These are phyloP conservation scores for Podaxis sp. DNA, from an alignment of 768 basidiomycete species.

Conservation along the genomic window DNA sequence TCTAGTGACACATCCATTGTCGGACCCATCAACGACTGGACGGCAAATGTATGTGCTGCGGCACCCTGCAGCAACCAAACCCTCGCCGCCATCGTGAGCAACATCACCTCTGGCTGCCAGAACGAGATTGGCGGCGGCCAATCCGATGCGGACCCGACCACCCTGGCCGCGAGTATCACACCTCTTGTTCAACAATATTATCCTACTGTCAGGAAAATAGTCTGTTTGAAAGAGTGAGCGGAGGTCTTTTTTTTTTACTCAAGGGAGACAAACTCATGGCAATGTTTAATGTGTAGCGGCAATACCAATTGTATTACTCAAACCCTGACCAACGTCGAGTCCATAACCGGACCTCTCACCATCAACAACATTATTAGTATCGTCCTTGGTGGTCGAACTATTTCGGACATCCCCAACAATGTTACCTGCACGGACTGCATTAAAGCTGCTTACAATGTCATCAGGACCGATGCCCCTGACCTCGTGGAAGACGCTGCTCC, in stretches of 20 bases:
- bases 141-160: background rate
- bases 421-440: slow-evolving; percentile 53
- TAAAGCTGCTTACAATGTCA: slow-evolving; percentile 49
- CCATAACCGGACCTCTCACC: slow-evolving; percentile 33
- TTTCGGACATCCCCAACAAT: slow-evolving; percentile 28
- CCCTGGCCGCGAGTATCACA: slow-evolving; percentile 22
- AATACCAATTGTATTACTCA: slow-evolving; percentile 54
- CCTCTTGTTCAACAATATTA: slow-evolving; percentile 50
- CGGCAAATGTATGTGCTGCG: slow-evolving; percentile 49
- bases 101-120: slow-evolving; percentile 47
- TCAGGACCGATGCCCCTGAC: slow-evolving; percentile 33
- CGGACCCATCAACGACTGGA: slow-evolving; percentile 54
- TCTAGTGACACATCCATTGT: slow-evolving; percentile 37
- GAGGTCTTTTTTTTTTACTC: background rate
- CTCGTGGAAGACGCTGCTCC: slow-evolving; percentile 27
- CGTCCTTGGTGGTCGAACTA: slow-evolving; percentile 4
- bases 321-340: slow-evolving; percentile 51
- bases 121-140: slow-evolving; percentile 27
- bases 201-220: slow-evolving; percentile 51
- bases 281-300: slow-evolving; percentile 25
- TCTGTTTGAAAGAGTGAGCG: slow-evolving; percentile 67
- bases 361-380: slow-evolving; percentile 24
- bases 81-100: slow-evolving; percentile 49
- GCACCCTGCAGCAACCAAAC: slow-evolving; percentile 58
- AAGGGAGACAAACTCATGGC: background rate